phyloP scores from a whole-genome alignment of 2,329 filamentous ascomycete genomes.

The Fusarium paranaense region DNA sequence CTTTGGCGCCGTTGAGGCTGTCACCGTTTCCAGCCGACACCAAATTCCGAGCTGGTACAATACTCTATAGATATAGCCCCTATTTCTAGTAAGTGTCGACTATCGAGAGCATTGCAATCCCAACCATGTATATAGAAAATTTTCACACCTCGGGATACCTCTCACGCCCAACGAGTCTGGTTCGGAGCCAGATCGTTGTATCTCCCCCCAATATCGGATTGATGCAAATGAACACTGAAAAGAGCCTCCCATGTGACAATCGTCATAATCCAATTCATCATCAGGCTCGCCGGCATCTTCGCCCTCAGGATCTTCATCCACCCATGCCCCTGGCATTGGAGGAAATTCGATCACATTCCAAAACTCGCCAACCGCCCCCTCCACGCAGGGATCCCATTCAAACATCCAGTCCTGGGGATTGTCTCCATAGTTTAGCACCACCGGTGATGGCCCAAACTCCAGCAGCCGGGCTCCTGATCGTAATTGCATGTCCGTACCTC shows the following conservation, averaged over 20 bases:
- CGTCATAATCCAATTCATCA: too few species aligned
- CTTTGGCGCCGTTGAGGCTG: neutral
- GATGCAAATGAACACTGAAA: fast-evolving
- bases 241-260: neutral
- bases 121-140: fast-evolving
- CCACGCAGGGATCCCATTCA: neutral
- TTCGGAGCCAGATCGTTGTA: neutral
- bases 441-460: neutral
- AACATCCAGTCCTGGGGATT: neutral
- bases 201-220: neutral
- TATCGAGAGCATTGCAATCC: fast-evolving
- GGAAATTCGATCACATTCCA: neutral
- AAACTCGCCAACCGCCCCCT: neutral
- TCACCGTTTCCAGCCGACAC: neutral
- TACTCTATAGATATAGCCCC: neutral
- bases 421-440: neutral
- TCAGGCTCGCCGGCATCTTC: neutral
- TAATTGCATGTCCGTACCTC: neutral
- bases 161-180: too few species aligned
- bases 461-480: neutral
- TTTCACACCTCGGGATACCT: neutral
- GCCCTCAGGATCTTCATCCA: neutral
- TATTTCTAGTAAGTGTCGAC: neutral
- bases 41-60: neutral
- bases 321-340: neutral